A percentile compares a stretch with the other conserved stretches of the same genome.
Evolutionary conservation across 2,329 filamentous ascomycete genomes (phyloP).

Genomic region (Pseudonectria foliicola): DNA sequence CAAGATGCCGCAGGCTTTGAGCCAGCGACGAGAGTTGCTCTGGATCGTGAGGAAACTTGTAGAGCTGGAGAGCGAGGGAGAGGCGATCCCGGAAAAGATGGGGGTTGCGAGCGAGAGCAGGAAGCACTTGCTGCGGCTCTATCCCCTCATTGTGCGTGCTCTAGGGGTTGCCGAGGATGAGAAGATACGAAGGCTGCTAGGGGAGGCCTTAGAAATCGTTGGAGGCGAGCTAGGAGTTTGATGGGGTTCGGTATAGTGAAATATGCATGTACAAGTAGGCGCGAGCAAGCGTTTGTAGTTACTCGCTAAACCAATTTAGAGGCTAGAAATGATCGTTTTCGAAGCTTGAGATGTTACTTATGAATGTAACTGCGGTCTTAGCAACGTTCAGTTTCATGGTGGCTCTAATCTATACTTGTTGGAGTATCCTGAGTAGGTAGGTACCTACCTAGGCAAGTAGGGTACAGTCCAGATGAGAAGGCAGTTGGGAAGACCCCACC

Average conservation of each 20-base stretch:
- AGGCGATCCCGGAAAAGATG: conserved; percentile 55
- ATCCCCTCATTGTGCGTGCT: conserved; percentile 66
- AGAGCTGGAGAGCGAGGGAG: conserved; percentile 59
- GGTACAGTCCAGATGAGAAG: conserved; percentile 4
- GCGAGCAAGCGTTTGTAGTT: not conserved
- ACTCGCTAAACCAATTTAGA: too few relatives aligned
- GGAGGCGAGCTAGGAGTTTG: conserved; percentile 40
- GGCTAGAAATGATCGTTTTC: too few relatives aligned
- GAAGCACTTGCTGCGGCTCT: conserved; percentile 74
- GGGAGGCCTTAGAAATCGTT: conserved; percentile 55
- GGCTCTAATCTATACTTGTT: too few relatives aligned
- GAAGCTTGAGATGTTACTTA: too few relatives aligned
- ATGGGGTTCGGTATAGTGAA: too few relatives aligned
- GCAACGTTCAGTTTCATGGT: too few relatives aligned
- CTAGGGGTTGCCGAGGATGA: conserved; percentile 52
- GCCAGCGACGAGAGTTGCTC: conserved; percentile 70
- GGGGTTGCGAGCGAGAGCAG: conserved; percentile 48
- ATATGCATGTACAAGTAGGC: too few relatives aligned
- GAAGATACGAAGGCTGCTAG: conserved; percentile 50
- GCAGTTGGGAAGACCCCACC: conserved; percentile 10
- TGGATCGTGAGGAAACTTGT: conserved; percentile 63
- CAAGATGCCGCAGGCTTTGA: conserved; percentile 78
- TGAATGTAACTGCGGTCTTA: too few relatives aligned
- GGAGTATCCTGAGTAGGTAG: too few relatives aligned
- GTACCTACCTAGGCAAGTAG: too few relatives aligned